These are phyloP conservation scores for Fusarium albidum DNA, from an alignment of 2,329 filamentous ascomycete genomes.

Conservation along the genomic window DNA sequence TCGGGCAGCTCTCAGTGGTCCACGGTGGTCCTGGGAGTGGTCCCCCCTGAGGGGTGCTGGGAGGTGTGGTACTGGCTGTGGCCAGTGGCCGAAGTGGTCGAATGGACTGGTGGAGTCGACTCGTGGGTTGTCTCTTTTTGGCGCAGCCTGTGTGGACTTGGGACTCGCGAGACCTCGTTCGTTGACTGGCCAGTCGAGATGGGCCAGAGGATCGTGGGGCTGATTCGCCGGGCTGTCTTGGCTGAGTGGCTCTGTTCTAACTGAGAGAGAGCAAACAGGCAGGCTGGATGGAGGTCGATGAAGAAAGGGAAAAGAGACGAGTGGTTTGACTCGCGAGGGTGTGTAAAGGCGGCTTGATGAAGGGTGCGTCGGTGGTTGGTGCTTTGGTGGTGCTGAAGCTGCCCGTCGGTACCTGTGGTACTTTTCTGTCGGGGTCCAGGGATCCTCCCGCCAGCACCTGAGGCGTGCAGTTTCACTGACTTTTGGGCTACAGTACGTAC, in stretches of 20 bases:
- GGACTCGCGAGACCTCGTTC: conserved; percentile 27
- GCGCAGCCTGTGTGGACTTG: conserved; percentile 26
- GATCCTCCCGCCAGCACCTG: not conserved
- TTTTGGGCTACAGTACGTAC: not conserved
- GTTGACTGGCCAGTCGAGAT: conserved; percentile 32
- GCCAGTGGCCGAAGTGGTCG: conserved; percentile 27
- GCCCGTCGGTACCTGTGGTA: conserved; percentile 13
- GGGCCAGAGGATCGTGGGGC: conserved; percentile 14
- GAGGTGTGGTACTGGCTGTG: conserved; percentile 18
- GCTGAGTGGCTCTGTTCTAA: conserved; percentile 15
- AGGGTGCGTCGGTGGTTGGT: conserved; percentile 32
- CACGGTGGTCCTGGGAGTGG: conserved; percentile 35
- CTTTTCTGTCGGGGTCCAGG: conserved; percentile 3
- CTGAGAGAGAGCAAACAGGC: conserved; percentile 15
- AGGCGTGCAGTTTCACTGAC: not conserved
- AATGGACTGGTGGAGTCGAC: conserved; percentile 24
- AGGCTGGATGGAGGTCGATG: conserved; percentile 18
- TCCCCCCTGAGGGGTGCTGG: conserved; percentile 33
- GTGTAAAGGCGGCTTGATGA: conserved; percentile 26
- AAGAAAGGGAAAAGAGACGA: conserved; percentile 12
- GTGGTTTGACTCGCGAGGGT: conserved; percentile 34
- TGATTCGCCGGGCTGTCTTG: conserved; percentile 20
- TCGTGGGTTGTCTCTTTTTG: conserved; percentile 26
- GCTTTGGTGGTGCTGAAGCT: conserved; percentile 23
- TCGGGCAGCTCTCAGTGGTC: conserved; percentile 31